Conservation (phyloP, 2,329 filamentous ascomycete species). For the Decorospora gaudefroyi region DNA sequence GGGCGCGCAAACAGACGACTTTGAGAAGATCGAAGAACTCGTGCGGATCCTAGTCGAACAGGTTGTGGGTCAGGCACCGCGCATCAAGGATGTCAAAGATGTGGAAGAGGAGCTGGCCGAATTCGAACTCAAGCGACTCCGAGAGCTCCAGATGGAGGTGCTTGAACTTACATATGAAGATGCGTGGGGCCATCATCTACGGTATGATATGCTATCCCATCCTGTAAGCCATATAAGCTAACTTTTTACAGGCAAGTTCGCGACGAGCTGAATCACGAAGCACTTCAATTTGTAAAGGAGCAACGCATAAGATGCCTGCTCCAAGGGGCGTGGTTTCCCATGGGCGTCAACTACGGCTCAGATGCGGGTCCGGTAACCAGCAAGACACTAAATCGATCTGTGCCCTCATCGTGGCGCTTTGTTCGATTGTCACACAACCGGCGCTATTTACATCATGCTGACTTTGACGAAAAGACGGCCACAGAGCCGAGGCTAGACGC, state of each 20-base stretch:
- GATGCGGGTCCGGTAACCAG: constrained; percentile 54
- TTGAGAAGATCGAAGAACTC: constrained; percentile 90
- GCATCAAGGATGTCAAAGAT: constrained; percentile 82
- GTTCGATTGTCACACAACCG: constrained; percentile 89
- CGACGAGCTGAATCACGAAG: constrained; percentile 87
- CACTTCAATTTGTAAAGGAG: constrained; percentile 94
- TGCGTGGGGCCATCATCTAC: constrained; percentile 88
- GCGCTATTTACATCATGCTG: constrained; percentile 84
- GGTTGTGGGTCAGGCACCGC: constrained; percentile 78
- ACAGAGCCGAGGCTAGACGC: constrained; percentile 72
- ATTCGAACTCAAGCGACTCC: constrained; percentile 76
- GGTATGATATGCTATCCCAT: constrained; percentile 43
- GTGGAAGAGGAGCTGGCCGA: constrained; percentile 87
- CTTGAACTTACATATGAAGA: constrained; percentile 91
- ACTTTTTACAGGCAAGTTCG: constrained; percentile 68
- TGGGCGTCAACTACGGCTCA: constrained; percentile 56
- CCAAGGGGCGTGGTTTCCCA: constrained; percentile 84
- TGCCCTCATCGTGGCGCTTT: constrained; percentile 72
- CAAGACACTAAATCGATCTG: constrained; percentile 48
- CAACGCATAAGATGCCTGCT: constrained; percentile 90
- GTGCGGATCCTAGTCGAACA: constrained; percentile 88
- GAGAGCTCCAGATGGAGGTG: constrained; percentile 90
- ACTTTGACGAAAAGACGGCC: constrained; percentile 70
- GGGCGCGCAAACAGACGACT: constrained; percentile 81
- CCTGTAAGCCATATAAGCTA: constrained; percentile 20